A percentile compares a stretch with the other conserved stretches of the same genome.
phyloP scores from a whole-genome alignment of 2,329 filamentous ascomycete species.

The Diplodia seriata region DNA sequence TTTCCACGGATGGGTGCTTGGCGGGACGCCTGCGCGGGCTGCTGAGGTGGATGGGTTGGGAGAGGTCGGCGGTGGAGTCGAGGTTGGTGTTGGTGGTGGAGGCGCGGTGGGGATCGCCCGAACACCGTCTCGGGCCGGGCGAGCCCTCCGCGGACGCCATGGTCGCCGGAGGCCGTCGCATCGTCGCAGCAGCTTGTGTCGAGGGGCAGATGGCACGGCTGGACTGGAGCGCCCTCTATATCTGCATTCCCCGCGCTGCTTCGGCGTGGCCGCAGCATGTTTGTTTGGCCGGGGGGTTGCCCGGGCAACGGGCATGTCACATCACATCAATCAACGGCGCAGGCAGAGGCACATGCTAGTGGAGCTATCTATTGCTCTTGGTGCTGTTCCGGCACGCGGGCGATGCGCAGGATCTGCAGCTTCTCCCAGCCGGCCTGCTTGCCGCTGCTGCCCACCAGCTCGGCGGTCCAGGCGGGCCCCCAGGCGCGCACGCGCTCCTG shows the following conservation, averaged over 20 bases:
- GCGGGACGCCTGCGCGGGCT: slow-evolving; percentile 45
- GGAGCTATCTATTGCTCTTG: not conserved
- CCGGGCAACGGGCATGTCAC: slow-evolving; percentile 13
- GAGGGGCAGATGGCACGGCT: not conserved
- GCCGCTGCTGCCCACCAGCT: slow-evolving; percentile 82
- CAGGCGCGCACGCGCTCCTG: slow-evolving; percentile 67
- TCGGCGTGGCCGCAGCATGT: no score
- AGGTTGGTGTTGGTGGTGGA: slow-evolving; percentile 47
- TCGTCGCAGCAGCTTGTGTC: slow-evolving; percentile 34
- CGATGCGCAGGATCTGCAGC: slow-evolving; percentile 86
- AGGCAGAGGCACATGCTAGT: not conserved
- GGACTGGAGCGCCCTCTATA: not conserved
- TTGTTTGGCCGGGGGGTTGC: slow-evolving; percentile 14
- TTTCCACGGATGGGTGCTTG: slow-evolving; percentile 43
- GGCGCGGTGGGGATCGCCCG: slow-evolving; percentile 34
- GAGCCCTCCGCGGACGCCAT: slow-evolving; percentile 45
- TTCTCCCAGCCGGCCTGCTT: slow-evolving; percentile 94
- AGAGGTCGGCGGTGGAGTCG: slow-evolving; percentile 39
- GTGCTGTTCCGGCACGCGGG: slow-evolving; percentile 55
- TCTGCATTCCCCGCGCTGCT: not conserved
- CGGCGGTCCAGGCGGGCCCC: slow-evolving; percentile 71
- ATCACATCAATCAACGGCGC: not conserved
- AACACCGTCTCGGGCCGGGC: slow-evolving; percentile 41
- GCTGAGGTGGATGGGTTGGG: slow-evolving; percentile 40
- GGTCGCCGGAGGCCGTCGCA: slow-evolving; percentile 46